A percentile compares a stretch with the other conserved stretches of the same genome.
These are phyloP conservation scores for Pseudocercospora vitis DNA, from an alignment of 2,329 filamentous ascomycete species.

Conservation along the genomic window DNA sequence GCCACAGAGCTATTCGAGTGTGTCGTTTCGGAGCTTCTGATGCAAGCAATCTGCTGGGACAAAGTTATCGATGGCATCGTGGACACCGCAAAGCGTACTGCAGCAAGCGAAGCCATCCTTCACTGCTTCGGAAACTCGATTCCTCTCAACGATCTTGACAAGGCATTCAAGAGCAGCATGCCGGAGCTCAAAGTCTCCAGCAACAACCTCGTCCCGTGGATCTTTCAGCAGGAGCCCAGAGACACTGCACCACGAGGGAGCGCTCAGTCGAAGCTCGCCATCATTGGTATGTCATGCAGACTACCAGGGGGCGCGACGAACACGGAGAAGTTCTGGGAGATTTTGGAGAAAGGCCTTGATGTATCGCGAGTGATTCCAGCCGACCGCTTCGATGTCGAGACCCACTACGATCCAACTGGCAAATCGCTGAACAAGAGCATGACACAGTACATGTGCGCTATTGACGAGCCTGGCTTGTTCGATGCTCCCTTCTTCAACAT, in stretches of 20 bases:
- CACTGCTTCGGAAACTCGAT: conserved; percentile 28
- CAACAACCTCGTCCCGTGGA: conserved; percentile 16
- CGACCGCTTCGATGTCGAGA: conserved; percentile 18
- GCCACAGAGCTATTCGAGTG: conserved; percentile 26
- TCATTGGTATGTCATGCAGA: conserved; percentile 16
- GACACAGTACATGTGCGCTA: conserved; percentile 40
- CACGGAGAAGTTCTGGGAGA: conserved; percentile 22
- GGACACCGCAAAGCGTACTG: not conserved
- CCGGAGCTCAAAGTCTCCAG: conserved; percentile 2
- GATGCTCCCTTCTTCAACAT: conserved; percentile 46
- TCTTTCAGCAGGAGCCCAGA: not conserved
- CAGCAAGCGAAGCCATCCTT: conserved; percentile 11
- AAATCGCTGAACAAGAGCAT: conserved; percentile 25
- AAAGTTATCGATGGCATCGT: conserved; percentile 32
- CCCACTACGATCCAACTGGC: conserved; percentile 20
- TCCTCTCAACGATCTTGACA: conserved; percentile 28
- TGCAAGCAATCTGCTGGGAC: conserved; percentile 33
- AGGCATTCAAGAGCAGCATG: conserved; percentile 12
- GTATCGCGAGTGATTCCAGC: conserved; percentile 15
- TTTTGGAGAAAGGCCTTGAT: conserved; percentile 18
- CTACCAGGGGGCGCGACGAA: conserved; percentile 11
- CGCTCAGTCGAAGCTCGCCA: conserved; percentile 4
- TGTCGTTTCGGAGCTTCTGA: conserved; percentile 28
- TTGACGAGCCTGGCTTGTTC: conserved; percentile 42
- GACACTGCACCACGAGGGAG: not conserved